Evolutionary conservation across 768 basidiomycete genomes (phyloP).

Genomic region (Collybia sp.): DNA sequence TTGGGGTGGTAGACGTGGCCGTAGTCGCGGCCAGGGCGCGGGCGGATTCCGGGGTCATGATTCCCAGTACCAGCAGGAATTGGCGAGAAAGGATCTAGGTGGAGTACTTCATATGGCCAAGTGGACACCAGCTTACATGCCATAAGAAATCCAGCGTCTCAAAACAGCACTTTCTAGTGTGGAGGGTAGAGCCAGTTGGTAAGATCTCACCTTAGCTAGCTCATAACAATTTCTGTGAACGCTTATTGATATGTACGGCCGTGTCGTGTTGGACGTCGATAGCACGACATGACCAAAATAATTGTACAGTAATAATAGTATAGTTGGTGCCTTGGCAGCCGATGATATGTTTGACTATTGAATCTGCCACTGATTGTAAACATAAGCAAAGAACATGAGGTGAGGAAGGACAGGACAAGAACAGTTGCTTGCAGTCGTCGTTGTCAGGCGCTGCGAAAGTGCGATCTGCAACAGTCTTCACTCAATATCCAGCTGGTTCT

Average conservation of each 20-base stretch:
- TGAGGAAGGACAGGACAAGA: conserved; percentile 14
- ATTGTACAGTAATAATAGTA: too few species aligned
- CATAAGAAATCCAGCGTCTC: too few species aligned
- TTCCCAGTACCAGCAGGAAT: too few species aligned
- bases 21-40: conserved; percentile 3
- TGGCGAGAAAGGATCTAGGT: neutral
- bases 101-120: neutral
- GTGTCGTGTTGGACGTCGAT: too few species aligned
- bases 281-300: too few species aligned
- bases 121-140: too few species aligned
- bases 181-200: too few species aligned
- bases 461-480: too few species aligned
- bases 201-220: too few species aligned
- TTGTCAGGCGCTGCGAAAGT: neutral
- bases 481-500: conserved; percentile 1
- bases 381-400: conserved; percentile 36
- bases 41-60: neutral
- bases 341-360: neutral
- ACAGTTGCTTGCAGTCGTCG: conserved; percentile 13
- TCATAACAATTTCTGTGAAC: too few species aligned
- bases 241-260: too few species aligned
- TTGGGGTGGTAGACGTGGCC: conserved; percentile 7
- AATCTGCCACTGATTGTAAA: conserved; percentile 23
- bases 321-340: neutral
- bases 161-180: too few species aligned